These are phyloP conservation scores for Gracilariopsis chorda DNA, from an alignment of 23 red algal species.

Conservation along the genomic window DNA sequence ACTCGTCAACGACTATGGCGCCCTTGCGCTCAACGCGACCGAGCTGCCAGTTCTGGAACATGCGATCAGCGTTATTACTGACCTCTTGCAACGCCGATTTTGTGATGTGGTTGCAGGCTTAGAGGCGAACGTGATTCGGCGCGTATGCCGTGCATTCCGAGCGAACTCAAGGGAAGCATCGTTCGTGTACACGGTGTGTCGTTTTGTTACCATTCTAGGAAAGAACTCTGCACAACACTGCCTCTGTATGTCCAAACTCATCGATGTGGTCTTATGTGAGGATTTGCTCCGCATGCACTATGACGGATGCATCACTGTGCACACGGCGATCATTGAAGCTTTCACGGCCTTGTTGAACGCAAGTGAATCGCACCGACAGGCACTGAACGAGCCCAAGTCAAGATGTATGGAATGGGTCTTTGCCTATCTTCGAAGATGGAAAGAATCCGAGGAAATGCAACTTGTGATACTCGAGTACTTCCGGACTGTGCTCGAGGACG, in stretches of 20 bases:
- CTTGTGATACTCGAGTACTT: slow-evolving; percentile 14
- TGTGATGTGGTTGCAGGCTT: not conserved
- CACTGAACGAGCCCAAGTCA: not conserved
- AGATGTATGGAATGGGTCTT: not conserved
- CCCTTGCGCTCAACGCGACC: not conserved
- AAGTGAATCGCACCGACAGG: not conserved
- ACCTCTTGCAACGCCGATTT: not conserved
- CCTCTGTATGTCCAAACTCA: not conserved
- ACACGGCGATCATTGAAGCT: not conserved
- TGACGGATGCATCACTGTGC: not conserved
- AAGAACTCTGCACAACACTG: not conserved
- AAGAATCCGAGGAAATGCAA: not conserved
- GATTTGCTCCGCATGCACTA: not conserved
- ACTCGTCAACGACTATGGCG: not conserved
- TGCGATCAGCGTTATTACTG: not conserved
- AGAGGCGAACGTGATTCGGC: not conserved
- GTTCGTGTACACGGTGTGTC: slow-evolving; percentile 9
- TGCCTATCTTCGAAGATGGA: slow-evolving; percentile 7
- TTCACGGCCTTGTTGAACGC: not conserved
- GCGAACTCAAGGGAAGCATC: not conserved
- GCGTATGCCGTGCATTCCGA: not conserved
- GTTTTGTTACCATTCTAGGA: not conserved
- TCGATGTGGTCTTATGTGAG: not conserved
- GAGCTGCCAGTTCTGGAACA: not conserved
- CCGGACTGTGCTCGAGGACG: not conserved